Conservation (phyloP, 140 eudicot genomes). For the Senecio squalidus region DNA sequence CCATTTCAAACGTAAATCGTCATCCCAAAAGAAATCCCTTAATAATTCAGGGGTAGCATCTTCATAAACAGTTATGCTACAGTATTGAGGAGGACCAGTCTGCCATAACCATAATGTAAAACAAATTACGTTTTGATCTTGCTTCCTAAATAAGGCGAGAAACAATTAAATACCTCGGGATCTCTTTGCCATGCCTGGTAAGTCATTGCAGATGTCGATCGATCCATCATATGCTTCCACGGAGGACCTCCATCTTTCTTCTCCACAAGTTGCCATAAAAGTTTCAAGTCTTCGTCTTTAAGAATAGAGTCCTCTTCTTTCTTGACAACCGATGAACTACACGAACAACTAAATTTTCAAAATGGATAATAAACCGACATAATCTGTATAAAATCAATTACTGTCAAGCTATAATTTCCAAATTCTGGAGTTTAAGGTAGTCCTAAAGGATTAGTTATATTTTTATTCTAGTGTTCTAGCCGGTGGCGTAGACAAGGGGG, state of each 20-base stretch:
- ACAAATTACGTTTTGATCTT: not conserved
- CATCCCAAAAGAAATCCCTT: conserved; percentile 91
- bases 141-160: not conserved
- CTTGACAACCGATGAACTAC: conserved; percentile 40
- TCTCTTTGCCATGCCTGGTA: conserved; percentile 95
- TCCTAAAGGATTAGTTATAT: too few species aligned
- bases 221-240: conserved; percentile 91
- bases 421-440: not conserved
- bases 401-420: conserved; percentile 3
- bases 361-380: not conserved
- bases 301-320: conserved; percentile 38
- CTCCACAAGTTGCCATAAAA: conserved; percentile 63
- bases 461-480: not conserved
- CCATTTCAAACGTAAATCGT: conserved; percentile 73
- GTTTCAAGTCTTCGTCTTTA: conserved; percentile 49
- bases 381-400: not conserved
- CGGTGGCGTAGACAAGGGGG: too few species aligned
- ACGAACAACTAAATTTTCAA: not conserved
- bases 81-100: conserved; percentile 89
- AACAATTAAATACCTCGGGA: conserved; percentile 40
- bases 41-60: conserved; percentile 76
- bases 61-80: conserved; percentile 80
- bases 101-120: conserved; percentile 19
- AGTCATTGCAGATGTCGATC: conserved; percentile 52
- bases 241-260: conserved; percentile 83